These are phyloP conservation scores for Diplocarpon mali DNA, from an alignment of 2,329 filamentous ascomycete genomes.

Conservation along the genomic window DNA sequence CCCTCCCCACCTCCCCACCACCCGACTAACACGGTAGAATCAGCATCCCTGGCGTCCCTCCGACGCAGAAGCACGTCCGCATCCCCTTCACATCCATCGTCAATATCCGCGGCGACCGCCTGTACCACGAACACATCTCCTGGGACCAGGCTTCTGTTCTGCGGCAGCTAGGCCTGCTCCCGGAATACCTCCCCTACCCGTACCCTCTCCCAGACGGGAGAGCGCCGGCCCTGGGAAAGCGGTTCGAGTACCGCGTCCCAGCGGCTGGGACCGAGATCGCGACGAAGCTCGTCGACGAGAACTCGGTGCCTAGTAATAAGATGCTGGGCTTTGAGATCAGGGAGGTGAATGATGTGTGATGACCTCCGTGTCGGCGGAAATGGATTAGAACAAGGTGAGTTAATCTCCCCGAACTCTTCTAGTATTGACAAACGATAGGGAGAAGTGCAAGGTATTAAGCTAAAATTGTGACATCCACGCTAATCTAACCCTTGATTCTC, in stretches of 20 bases:
- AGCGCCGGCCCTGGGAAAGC: slow-evolving; percentile 26
- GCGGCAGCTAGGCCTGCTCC: slow-evolving; percentile 47
- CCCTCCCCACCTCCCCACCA: neutral
- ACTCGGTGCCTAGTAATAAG: slow-evolving; percentile 40
- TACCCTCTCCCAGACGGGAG: slow-evolving; percentile 32
- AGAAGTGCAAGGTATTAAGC: too few species aligned
- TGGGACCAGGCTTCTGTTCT: slow-evolving; percentile 59
- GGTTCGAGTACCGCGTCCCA: slow-evolving; percentile 48
- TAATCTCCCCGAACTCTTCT: too few species aligned
- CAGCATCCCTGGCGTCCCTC: slow-evolving; percentile 21
- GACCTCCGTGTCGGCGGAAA: too few species aligned
- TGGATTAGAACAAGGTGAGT: too few species aligned
- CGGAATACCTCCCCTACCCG: slow-evolving; percentile 30
- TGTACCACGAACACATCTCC: slow-evolving; percentile 60
- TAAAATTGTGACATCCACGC: too few species aligned
- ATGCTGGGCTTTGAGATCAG: slow-evolving; percentile 33
- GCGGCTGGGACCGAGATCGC: slow-evolving; percentile 44
- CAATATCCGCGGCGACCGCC: slow-evolving; percentile 54
- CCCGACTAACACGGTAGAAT: neutral
- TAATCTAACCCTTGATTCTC: too few species aligned
- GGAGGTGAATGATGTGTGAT: slow-evolving; percentile 24
- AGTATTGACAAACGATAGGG: too few species aligned
- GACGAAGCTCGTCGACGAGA: slow-evolving; percentile 37
- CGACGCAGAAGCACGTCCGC: slow-evolving; percentile 41
- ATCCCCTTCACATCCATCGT: slow-evolving; percentile 56